A percentile compares a stretch with the other conserved stretches of the same genome.
Conservation (phyloP, 805 yeast genomes). For the Saturnispora sekii region DNA sequence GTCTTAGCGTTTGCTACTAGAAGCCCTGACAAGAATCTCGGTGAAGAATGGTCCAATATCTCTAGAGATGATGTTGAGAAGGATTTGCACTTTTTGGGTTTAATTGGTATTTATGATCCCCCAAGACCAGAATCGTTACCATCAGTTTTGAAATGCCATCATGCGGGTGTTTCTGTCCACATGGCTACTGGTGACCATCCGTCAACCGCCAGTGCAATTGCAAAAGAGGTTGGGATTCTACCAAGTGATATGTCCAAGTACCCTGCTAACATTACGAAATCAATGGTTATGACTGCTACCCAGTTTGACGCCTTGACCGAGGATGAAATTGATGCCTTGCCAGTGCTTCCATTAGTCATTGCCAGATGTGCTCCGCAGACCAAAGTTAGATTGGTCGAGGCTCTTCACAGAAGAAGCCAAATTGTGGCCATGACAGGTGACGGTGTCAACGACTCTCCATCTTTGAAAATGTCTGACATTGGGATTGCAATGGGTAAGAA, state of each 20-base stretch:
- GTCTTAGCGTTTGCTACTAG: conserved; percentile 62
- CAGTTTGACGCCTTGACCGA: conserved; percentile 59
- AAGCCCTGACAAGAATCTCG: conserved; percentile 17
- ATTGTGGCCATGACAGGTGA: conserved; percentile 79
- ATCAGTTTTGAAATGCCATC: conserved; percentile 57
- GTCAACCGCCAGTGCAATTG: conserved; percentile 70
- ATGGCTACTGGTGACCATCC: conserved; percentile 82
- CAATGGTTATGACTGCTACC: conserved; percentile 68
- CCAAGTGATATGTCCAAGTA: conserved; percentile 52
- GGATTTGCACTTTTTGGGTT: conserved; percentile 49
- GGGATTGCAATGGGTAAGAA: conserved; percentile 80
- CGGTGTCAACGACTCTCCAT: conserved; percentile 77
- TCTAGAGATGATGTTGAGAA: conserved; percentile 41
- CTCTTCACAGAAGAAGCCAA: conserved; percentile 51
- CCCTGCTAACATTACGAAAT: conserved; percentile 42
- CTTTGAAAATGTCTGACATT: conserved; percentile 66
- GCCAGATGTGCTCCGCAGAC: conserved; percentile 82
- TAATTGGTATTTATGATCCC: conserved; percentile 74
- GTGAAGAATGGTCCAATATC: conserved; percentile 23
- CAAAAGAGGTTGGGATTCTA: conserved; percentile 70
- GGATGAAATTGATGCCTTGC: conserved; percentile 49
- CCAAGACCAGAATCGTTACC: conserved; percentile 62
- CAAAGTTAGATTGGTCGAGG: conserved; percentile 73
- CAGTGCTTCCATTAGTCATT: conserved; percentile 65
- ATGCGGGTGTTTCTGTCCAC: conserved; percentile 69